Base-by-base conservation (phyloP, 2,329 filamentous ascomycete genomes). In the Sporothrix globosa region DNA sequence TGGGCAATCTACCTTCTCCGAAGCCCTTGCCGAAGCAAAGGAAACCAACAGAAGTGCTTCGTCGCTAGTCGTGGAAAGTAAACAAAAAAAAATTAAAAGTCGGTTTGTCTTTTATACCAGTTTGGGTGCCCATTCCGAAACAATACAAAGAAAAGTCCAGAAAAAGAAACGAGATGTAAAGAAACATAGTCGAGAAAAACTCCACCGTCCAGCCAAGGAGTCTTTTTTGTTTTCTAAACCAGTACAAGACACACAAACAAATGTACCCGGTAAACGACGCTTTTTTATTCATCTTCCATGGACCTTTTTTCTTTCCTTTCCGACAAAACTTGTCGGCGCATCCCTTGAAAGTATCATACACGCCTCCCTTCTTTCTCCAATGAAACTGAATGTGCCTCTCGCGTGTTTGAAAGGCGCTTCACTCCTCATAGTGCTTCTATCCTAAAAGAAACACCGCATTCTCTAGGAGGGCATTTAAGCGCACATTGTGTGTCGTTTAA, bases 41-140 rank as follows among this genome's bases (percentile, higher is more conserved):
- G 58, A 11, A 11, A 24, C 17, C 21, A n/a, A 41, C 3, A 2
- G 9, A 41, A 41, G 34, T 34, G 24, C 30, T 14, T 13, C 44
- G 44, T 14, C 44, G 13, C 11, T 30, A 4, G 27, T 30, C 27
- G 27, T 30, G 27, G 27, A 9, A 34, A 7, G 34, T 34, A 27
- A 63, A 19, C 39, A 44, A 63, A 46, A 46, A 63, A 63, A 46
- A 46, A n/a, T n/a, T 61, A 44, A 61, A 60, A 46, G 58, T 63
- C 39, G 58, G 44, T 63, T 63, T 21, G 19, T 63, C 46, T 61
- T 63, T 46, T 63, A 63, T 46, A 27, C 46, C 39, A 63, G 4
- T 46, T 63, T 19, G 41, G 41, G 58, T 39, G 54, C 54, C 58
- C 39, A 27, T 63, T 19, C 58, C 14, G 21, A 61, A 61, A 63